A percentile compares a stretch with the other conserved stretches of the same genome.
phyloP scores from a whole-genome alignment of 768 basidiomycete species.

The Hydnomerulius pinastri region DNA sequence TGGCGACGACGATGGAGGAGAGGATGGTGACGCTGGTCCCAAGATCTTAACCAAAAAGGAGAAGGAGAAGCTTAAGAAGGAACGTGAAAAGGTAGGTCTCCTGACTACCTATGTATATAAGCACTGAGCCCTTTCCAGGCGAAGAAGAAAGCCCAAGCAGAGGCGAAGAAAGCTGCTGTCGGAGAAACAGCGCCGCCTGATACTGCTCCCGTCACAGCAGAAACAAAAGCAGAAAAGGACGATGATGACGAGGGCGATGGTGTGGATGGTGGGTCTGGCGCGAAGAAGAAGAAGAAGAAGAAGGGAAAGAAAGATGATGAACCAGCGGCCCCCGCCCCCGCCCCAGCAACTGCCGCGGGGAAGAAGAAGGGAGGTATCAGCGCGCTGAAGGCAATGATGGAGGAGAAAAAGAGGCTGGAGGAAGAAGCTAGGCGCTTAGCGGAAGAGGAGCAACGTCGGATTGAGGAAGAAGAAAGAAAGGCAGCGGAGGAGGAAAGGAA shows the following conservation, averaged over 20 bases:
- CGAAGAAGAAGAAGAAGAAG: constrained; percentile 87
- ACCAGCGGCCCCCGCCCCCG: constrained; percentile 48
- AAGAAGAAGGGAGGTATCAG: constrained; percentile 83
- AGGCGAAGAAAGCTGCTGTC: constrained; percentile 65
- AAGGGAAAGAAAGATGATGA: constrained; percentile 77
- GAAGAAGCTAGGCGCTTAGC: constrained; percentile 73
- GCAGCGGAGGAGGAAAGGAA: constrained; percentile 74
- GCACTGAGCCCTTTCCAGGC: constrained; percentile 43
- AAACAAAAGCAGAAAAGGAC: constrained; percentile 41
- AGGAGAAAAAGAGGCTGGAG: constrained; percentile 85
- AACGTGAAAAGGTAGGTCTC: constrained; percentile 80
- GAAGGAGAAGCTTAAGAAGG: constrained; percentile 97
- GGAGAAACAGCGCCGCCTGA: constrained; percentile 35
- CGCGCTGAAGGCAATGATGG: constrained; percentile 88
- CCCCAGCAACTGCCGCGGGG: constrained; percentile 37
- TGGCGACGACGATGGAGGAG: constrained; percentile 48
- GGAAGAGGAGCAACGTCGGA: constrained; percentile 77
- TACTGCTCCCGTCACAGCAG: constrained; percentile 27
- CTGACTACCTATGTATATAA: constrained; percentile 5
- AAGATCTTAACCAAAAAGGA: constrained; percentile 91
- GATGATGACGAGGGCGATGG: constrained; percentile 72
- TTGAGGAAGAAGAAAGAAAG: constrained; percentile 86
- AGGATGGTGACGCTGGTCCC: constrained; percentile 52
- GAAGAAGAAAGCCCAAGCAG: constrained; percentile 82
- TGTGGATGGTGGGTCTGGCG: constrained; percentile 47